Conservation (phyloP, 176 grass and related monocot species). For the Urochloa ruziziensis region DNA sequence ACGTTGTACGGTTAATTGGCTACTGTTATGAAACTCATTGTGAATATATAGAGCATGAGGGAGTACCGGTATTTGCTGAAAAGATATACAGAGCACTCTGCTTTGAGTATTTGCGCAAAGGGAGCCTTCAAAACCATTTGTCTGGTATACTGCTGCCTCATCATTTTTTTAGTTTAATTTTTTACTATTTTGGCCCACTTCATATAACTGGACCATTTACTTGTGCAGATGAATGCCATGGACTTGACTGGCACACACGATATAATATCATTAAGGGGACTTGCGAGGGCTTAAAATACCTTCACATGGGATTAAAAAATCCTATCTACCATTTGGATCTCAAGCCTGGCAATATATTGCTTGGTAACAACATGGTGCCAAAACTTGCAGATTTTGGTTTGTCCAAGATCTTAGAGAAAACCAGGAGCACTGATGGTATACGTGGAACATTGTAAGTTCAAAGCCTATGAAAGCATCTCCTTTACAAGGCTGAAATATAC, state of each 20-base stretch:
- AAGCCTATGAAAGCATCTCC: too few relatives aligned
- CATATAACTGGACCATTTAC: background rate
- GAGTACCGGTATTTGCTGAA: background rate
- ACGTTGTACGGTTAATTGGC: background rate
- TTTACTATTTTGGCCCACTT: background rate
- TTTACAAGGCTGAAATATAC: background rate
- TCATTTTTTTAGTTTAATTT: background rate
- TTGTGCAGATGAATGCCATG: background rate
- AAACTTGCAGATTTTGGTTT: constrained; percentile 6
- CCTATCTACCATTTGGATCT: background rate
- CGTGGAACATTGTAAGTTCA: background rate
- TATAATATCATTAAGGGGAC: background rate
- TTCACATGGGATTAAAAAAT: background rate
- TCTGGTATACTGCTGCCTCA: background rate
- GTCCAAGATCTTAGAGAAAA: background rate
- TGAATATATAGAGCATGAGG: background rate
- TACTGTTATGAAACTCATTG: background rate
- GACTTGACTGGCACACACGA: background rate
- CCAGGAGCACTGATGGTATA: background rate
- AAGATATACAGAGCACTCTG: background rate
- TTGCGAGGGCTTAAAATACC: background rate
- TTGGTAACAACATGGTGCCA: background rate
- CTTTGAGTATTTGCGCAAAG: constrained; percentile 1
- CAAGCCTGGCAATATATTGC: background rate
- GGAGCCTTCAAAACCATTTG: background rate